phyloP scores from a whole-genome alignment of 83 land plant genomes.

The Picea abies region DNA sequence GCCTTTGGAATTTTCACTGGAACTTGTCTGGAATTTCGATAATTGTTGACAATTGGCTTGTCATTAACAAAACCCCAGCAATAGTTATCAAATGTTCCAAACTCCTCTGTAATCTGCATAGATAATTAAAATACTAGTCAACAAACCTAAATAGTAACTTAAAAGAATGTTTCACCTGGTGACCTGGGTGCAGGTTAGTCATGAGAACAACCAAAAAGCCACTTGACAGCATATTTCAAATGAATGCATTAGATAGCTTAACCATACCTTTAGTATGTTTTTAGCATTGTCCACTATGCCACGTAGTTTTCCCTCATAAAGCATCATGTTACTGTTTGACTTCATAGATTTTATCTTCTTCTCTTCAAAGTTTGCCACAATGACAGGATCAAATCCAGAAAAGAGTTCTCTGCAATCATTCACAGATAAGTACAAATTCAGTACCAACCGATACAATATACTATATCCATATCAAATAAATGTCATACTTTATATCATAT shows the following conservation, averaged over 20 bases:
- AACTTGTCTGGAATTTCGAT: constrained; percentile 59
- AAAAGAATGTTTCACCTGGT: background rate
- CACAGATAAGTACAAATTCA: background rate
- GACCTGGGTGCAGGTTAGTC: background rate
- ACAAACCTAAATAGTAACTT: background rate
- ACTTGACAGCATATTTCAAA: background rate
- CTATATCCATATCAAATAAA: background rate
- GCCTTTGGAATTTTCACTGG: constrained; percentile 86
- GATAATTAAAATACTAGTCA: background rate
- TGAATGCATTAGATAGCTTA: background rate
- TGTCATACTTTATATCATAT: background rate
- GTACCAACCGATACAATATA: background rate
- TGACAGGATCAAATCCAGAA: constrained; percentile 60
- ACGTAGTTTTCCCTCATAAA: constrained; percentile 74
- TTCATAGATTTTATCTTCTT: constrained; percentile 47
- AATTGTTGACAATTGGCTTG: constrained; percentile 71
- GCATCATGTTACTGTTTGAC: constrained; percentile 24
- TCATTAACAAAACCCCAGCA: constrained; percentile 81
- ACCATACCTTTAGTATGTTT: constrained; percentile 61
- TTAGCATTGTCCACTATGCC: constrained; percentile 81
- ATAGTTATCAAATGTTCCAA: constrained; percentile 72
- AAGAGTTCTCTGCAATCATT: constrained; percentile 56
- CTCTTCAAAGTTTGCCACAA: constrained; percentile 66
- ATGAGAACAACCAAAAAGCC: too few species aligned
- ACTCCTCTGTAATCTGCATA: constrained; percentile 68